Evolutionary conservation across 352 stramenopile species (phyloP).

Genomic region (Pythium utonaiense): DNA sequence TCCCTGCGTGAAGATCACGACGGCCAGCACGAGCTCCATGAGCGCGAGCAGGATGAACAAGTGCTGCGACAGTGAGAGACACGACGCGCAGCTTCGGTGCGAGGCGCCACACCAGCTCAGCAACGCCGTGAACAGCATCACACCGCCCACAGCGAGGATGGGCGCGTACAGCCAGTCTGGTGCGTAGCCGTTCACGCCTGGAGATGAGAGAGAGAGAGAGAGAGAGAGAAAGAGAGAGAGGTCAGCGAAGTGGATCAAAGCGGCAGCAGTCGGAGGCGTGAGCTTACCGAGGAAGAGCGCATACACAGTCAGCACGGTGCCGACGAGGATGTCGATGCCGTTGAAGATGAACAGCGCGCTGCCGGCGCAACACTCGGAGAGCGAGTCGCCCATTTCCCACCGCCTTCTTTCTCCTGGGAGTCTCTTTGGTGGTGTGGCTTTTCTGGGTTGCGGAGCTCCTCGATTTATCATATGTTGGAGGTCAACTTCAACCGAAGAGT

Average conservation of each 20-base stretch:
- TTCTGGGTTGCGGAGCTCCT: not conserved
- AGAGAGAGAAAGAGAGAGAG: not conserved
- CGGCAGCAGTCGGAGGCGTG: not conserved
- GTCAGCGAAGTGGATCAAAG: not conserved
- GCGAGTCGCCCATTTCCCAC: slow-evolving; percentile 31
- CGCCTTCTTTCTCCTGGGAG: too few relatives aligned
- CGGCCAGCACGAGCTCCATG: slow-evolving; percentile 50
- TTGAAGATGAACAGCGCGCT: slow-evolving; percentile 73
- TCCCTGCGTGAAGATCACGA: slow-evolving; percentile 70
- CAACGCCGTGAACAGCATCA: slow-evolving; percentile 42
- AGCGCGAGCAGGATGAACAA: slow-evolving; percentile 61
- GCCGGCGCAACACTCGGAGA: slow-evolving; percentile 50
- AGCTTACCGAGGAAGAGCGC: slow-evolving; percentile 48
- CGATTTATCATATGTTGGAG: not conserved
- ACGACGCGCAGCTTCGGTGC: slow-evolving; percentile 37
- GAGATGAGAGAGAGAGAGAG: too few relatives aligned
- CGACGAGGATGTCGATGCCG: slow-evolving; percentile 58
- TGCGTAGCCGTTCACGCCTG: slow-evolving; percentile 60
- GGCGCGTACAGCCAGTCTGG: slow-evolving; percentile 66
- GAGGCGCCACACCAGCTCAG: slow-evolving; percentile 70
- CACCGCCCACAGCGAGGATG: slow-evolving; percentile 44
- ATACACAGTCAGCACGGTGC: slow-evolving; percentile 54
- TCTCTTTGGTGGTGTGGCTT: not conserved
- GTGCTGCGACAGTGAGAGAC: slow-evolving; percentile 55
- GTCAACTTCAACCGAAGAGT: slow-evolving; percentile 1